Conservation (phyloP, 331 rosid genomes). For the Dryas integrifolia region DNA sequence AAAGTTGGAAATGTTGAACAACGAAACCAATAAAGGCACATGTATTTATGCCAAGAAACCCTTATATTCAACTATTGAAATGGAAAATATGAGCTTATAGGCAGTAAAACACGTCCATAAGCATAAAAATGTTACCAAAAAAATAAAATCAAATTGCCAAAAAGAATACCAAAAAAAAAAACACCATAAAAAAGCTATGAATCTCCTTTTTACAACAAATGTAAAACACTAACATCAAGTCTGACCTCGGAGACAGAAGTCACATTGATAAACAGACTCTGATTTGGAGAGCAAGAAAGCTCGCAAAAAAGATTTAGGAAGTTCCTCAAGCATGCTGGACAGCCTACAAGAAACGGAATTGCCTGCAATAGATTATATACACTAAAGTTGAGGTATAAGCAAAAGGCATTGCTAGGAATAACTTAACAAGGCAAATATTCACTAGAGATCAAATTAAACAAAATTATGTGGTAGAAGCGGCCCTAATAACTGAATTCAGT, state of each 20-base stretch:
- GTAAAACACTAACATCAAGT: conserved; percentile 20
- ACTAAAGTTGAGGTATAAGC: neutral
- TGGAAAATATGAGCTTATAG: conserved; percentile 13
- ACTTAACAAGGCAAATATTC: neutral
- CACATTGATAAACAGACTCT: conserved; percentile 83
- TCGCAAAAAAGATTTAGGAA: conserved; percentile 89
- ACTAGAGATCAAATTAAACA: neutral
- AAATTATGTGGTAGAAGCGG: neutral
- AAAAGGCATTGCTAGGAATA: neutral
- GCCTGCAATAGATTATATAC: conserved; percentile 55
- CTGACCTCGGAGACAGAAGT: conserved; percentile 74
- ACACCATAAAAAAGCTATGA: conserved; percentile 8
- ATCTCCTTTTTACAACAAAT: conserved; percentile 9
- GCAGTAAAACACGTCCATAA: conserved; percentile 15
- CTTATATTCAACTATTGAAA: conserved; percentile 5
- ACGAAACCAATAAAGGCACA: conserved; percentile 7
- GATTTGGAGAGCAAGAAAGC: conserved; percentile 92
- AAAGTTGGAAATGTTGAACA: conserved; percentile 13
- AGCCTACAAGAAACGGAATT: conserved; percentile 90
- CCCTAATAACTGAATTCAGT: neutral
- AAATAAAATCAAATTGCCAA: conserved; percentile 17
- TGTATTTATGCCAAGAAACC: conserved; percentile 5
- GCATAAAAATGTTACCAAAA: conserved; percentile 7
- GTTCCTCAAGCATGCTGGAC: conserved; percentile 98
- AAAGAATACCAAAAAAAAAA: neutral